Evolutionary conservation across 2,329 filamentous ascomycete species (phyloP).

Genomic region (Dissoconium aciculare): DNA sequence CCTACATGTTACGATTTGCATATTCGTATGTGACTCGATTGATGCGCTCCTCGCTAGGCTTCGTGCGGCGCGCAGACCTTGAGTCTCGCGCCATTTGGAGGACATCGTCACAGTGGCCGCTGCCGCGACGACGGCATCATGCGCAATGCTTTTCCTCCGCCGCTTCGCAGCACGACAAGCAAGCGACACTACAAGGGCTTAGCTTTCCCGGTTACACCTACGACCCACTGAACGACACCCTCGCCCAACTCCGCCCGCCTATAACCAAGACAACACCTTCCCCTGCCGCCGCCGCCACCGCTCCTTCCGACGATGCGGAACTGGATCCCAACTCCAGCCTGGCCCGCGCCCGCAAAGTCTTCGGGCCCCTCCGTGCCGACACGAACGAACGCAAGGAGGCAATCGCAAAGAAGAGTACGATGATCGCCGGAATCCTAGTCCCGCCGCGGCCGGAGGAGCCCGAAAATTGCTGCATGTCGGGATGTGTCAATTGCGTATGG

Average conservation of each 20-base stretch:
- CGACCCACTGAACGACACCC: constrained; percentile 16
- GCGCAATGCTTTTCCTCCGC: too few relatives aligned
- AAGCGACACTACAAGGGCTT: too few relatives aligned
- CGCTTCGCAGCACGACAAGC: too few relatives aligned
- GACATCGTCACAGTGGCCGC: too few relatives aligned
- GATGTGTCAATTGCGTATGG: constrained; percentile 96
- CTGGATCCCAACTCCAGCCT: constrained; percentile 37
- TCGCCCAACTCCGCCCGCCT: constrained; percentile 8
- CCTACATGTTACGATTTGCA: too few relatives aligned
- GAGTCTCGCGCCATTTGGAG: too few relatives aligned
- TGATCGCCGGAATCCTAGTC: constrained; percentile 65
- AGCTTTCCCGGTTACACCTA: constrained; percentile 17
- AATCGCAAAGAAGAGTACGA: constrained; percentile 43
- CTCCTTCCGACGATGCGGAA: constrained; percentile 22
- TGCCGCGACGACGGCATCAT: too few relatives aligned
- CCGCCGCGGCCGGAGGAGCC: constrained; percentile 78
- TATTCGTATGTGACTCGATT: too few relatives aligned
- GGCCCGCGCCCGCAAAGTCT: constrained; percentile 52
- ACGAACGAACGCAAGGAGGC: constrained; percentile 53
- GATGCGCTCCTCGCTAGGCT: too few relatives aligned
- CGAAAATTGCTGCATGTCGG: constrained; percentile 98
- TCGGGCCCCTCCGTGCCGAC: constrained; percentile 64
- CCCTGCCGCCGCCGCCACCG: constrained; percentile 16
- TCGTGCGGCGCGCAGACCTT: too few relatives aligned
- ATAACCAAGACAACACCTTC: constrained; percentile 15